Conservation (phyloP, 805 yeast species). For the Yarrowia sp. region DNA sequence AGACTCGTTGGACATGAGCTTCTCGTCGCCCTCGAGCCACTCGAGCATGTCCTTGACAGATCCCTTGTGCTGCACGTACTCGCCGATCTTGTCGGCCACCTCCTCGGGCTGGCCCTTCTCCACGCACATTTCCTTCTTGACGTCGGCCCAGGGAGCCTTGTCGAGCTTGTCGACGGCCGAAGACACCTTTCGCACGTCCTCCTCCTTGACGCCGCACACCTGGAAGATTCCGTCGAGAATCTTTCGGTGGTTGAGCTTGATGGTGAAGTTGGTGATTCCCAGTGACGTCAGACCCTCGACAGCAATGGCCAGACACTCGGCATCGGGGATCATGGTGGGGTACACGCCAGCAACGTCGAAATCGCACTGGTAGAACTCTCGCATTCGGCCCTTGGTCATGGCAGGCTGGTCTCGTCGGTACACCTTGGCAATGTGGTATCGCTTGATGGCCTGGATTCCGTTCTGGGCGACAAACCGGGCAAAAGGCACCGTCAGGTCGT, state of each 20-base stretch:
- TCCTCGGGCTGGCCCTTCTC: conserved; percentile 91
- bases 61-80: conserved; percentile 86
- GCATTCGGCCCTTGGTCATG: conserved; percentile 99
- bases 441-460: conserved; percentile 84
- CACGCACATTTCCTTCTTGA: conserved; percentile 86
- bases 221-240: conserved; percentile 94
- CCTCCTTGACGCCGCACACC: conserved; percentile 92
- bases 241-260: conserved; percentile 94
- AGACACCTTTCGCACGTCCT: conserved; percentile 90
- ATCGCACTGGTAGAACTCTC: conserved; percentile 99
- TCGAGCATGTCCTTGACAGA: conserved; percentile 55
- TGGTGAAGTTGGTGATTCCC: conserved; percentile 87
- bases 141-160: conserved; percentile 94
- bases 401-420: conserved; percentile 99
- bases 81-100: conserved; percentile 92
- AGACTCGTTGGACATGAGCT: conserved; percentile 66
- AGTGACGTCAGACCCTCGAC: conserved; percentile 85
- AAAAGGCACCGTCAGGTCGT: conserved; percentile 97
- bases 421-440: conserved; percentile 97
- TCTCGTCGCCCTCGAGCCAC: conserved; percentile 62
- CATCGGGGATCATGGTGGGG: conserved; percentile 95
- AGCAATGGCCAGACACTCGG: conserved; percentile 80
- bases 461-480: conserved; percentile 98
- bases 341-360: conserved; percentile 94
- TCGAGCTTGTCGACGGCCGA: conserved; percentile 97